phyloP scores from a whole-genome alignment of 129 eudicot species.

The Tagetes patula region DNA sequence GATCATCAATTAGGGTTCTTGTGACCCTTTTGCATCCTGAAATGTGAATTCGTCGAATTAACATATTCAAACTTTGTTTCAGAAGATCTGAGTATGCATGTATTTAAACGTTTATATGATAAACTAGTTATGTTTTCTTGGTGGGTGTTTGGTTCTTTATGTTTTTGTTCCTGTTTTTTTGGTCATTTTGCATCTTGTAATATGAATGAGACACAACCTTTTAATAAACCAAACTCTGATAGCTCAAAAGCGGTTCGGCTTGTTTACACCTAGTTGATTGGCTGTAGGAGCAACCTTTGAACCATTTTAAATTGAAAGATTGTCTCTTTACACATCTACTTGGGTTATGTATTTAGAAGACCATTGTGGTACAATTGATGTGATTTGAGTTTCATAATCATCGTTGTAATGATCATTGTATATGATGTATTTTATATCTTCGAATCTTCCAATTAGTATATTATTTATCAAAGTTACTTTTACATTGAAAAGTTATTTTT shows the following conservation, averaged over 20 bases:
- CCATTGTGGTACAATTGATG: too few species aligned
- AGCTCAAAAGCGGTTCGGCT: too few species aligned
- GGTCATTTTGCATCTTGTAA: constrained; percentile 8
- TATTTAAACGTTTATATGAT: constrained; percentile 8
- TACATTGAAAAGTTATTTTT: too few species aligned
- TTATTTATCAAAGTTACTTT: too few species aligned
- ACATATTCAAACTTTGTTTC: not conserved
- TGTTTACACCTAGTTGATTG: too few species aligned
- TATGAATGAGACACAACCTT: too few species aligned
- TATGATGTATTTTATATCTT: too few species aligned
- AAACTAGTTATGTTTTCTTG: constrained; percentile 16
- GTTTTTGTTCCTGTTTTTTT: constrained; percentile 20
- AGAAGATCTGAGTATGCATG: constrained; percentile 4
- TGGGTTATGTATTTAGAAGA: not conserved
- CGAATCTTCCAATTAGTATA: too few species aligned
- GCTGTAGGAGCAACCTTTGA: not conserved
- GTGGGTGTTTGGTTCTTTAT: constrained; percentile 26
- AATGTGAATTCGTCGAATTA: constrained; percentile 3
- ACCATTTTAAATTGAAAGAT: not conserved
- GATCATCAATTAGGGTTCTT: constrained; percentile 38
- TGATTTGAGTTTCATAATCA: too few species aligned
- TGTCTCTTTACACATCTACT: not conserved
- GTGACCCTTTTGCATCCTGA: not conserved
- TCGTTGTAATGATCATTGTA: too few species aligned
- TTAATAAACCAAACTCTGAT: too few species aligned